These are phyloP conservation scores for Boletus tomentosulus DNA, from an alignment of 768 basidiomycete species.

Conservation along the genomic window DNA sequence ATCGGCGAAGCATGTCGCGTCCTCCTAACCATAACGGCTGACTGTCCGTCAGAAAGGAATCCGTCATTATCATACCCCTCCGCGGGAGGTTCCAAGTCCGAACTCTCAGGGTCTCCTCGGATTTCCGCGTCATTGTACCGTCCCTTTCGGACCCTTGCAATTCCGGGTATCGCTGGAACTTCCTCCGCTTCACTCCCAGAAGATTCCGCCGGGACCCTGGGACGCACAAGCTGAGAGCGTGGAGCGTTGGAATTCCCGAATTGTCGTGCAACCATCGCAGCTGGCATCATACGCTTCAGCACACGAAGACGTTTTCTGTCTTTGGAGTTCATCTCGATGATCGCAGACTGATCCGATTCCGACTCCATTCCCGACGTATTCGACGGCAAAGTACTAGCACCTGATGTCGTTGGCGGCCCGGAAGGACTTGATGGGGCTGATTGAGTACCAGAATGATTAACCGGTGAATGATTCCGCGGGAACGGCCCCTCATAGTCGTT, in stretches of 20 bases:
- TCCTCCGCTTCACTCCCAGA: slow-evolving; percentile 34
- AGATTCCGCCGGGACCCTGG: slow-evolving; percentile 8
- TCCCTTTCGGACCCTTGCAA: slow-evolving; percentile 41
- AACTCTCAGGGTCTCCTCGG: slow-evolving; percentile 63
- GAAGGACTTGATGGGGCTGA: slow-evolving; percentile 17
- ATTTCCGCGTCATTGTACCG: slow-evolving; percentile 39
- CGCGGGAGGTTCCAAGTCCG: slow-evolving; percentile 31
- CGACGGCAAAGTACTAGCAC: slow-evolving; percentile 12
- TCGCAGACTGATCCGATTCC: slow-evolving; percentile 17
- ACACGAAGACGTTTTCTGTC: slow-evolving; percentile 37
- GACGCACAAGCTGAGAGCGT: slow-evolving; percentile 7
- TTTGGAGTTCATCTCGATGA: slow-evolving; percentile 20
- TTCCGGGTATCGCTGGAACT: slow-evolving; percentile 46
- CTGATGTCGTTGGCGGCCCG: slow-evolving; percentile 16
- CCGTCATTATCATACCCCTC: background rate
- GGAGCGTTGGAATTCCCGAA: slow-evolving; percentile 14
- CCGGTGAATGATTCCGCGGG: slow-evolving; percentile 5
- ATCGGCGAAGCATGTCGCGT: slow-evolving; percentile 6
- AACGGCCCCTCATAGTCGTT: background rate
- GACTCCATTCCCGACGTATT: slow-evolving; percentile 14
- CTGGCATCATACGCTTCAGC: slow-evolving; percentile 51
- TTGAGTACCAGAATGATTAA: background rate
- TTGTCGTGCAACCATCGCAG: slow-evolving; percentile 43
- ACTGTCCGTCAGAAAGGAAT: slow-evolving; percentile 10
- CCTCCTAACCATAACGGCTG: slow-evolving; percentile 23